A percentile compares a stretch with the other conserved stretches of the same genome.
Evolutionary conservation across 1,284 basidiomycete species (phyloP).

Genomic region (Trichosporon sp.): DNA sequence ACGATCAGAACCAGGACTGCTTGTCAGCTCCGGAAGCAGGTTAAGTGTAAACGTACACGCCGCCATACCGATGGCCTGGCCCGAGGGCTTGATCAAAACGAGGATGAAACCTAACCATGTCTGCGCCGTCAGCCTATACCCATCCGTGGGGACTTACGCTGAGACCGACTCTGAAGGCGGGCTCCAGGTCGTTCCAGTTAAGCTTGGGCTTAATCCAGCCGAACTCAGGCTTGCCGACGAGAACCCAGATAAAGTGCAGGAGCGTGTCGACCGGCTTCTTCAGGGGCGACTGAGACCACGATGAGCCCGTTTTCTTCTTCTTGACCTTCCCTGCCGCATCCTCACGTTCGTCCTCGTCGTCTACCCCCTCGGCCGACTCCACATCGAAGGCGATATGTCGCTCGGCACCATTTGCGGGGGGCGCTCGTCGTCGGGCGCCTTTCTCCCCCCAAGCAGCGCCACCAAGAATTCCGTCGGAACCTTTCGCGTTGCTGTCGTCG

Average conservation of each 20-base stretch:
- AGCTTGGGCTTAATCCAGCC: conserved; percentile 48
- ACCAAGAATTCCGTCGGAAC: background rate
- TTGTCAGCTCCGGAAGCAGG: background rate
- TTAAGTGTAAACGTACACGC: conserved; percentile 40
- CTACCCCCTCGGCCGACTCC: background rate
- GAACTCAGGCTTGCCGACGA: conserved; percentile 25
- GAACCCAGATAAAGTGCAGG: background rate
- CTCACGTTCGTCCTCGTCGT: background rate
- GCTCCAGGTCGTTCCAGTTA: conserved; percentile 43
- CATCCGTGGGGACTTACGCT: conserved; percentile 39
- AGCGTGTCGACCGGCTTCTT: background rate
- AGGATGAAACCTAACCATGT: conserved; percentile 53
- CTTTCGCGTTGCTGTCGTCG: background rate
- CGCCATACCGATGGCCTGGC: conserved; percentile 46
- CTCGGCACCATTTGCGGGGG: background rate
- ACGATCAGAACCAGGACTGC: conserved; percentile 50
- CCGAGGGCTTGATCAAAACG: conserved; percentile 45
- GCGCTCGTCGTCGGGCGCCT: background rate
- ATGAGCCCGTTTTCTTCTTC: background rate
- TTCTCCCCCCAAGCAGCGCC: background rate
- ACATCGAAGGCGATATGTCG: conserved; percentile 12
- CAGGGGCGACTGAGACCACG: background rate
- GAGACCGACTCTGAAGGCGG: conserved; percentile 48
- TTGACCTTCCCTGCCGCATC: background rate
- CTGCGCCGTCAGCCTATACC: conserved; percentile 32